These are phyloP conservation scores for Dactylellina drechsleri DNA, from an alignment of 2,329 filamentous ascomycete genomes.

Conservation along the genomic window DNA sequence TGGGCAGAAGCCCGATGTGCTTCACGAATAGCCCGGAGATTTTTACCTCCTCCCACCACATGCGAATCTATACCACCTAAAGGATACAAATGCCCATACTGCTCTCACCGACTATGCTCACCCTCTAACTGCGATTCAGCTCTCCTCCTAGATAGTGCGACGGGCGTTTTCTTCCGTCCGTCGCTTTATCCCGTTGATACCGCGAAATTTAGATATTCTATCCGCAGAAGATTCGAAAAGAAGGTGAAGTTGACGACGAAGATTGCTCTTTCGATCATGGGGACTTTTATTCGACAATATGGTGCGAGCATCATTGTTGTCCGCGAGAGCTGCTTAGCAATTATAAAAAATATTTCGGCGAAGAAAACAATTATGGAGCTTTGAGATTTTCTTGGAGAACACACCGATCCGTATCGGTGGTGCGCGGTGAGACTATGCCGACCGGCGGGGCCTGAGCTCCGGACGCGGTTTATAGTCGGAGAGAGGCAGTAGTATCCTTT, in stretches of 20 bases:
- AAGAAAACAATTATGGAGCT: conserved; percentile 3
- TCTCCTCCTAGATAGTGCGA: conserved; percentile 33
- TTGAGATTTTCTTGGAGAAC: conserved; percentile 11
- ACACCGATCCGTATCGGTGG: conserved; percentile 27
- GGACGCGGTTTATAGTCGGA: conserved; percentile 20
- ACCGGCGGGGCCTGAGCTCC: background rate
- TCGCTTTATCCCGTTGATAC: conserved; percentile 14
- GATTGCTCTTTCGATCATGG: conserved; percentile 4
- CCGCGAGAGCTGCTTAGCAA: conserved; percentile 28
- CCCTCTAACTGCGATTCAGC: conserved; percentile 11
- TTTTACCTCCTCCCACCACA: background rate
- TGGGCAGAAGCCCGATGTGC: conserved; percentile 4
- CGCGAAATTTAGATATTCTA: conserved; percentile 22
- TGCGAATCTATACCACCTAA: background rate
- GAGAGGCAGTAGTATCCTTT: conserved; percentile 27
- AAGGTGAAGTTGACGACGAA: background rate
- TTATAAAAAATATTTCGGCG: background rate
- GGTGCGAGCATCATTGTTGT: conserved; percentile 45
- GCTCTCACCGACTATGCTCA: conserved; percentile 21
- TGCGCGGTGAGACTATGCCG: background rate
- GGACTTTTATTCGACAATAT: conserved; percentile 31
- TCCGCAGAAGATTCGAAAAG: background rate
- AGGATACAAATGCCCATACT: conserved; percentile 30
- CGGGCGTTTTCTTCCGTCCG: conserved; percentile 27
- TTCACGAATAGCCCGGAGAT: conserved; percentile 1